Percentiles rank a stretch among this genome's conserved stretches.
Conservation (phyloP, 192 early-diverging fungal species). For the Mortierella alpina region DNA sequence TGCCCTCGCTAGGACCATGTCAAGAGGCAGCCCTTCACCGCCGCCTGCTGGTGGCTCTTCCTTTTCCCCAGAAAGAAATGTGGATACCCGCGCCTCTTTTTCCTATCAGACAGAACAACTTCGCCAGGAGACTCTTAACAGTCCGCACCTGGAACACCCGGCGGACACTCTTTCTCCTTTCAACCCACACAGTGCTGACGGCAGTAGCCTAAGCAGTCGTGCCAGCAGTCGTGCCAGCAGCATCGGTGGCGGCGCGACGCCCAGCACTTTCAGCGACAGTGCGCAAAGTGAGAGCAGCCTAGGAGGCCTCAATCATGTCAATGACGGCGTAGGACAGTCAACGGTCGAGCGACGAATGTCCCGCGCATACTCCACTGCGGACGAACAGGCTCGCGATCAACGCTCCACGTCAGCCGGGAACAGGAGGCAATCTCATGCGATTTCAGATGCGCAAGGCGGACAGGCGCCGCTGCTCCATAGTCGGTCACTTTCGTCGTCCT, state of each 20-base stretch:
- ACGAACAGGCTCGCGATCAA: background rate
- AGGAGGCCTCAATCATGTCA: constrained; percentile 49
- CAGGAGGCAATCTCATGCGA: too few relatives aligned
- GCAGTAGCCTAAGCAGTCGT: background rate
- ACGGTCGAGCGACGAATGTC: constrained; percentile 40
- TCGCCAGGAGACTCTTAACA: background rate
- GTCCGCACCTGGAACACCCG: background rate
- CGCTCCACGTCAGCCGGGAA: background rate
- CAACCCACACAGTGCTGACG: background rate
- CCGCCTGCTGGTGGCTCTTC: background rate
- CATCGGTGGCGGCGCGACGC: background rate
- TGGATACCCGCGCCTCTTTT: background rate
- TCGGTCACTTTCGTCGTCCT: background rate
- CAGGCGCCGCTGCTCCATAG: background rate
- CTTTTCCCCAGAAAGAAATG: background rate
- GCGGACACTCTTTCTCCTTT: too few relatives aligned
- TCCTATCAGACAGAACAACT: background rate
- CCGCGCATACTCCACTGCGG: constrained; percentile 13
- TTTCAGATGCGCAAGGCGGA: too few relatives aligned
- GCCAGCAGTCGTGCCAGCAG: constrained; percentile 31
- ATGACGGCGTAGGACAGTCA: constrained; percentile 37
- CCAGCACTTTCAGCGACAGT: constrained; percentile 19
- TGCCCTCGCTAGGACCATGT: background rate
- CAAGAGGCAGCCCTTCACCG: constrained; percentile 9
- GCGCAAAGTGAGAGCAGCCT: constrained; percentile 33